Evolutionary conservation across 2,329 filamentous ascomycete species (phyloP).

Genomic region (Cordyceps fumosorosea): DNA sequence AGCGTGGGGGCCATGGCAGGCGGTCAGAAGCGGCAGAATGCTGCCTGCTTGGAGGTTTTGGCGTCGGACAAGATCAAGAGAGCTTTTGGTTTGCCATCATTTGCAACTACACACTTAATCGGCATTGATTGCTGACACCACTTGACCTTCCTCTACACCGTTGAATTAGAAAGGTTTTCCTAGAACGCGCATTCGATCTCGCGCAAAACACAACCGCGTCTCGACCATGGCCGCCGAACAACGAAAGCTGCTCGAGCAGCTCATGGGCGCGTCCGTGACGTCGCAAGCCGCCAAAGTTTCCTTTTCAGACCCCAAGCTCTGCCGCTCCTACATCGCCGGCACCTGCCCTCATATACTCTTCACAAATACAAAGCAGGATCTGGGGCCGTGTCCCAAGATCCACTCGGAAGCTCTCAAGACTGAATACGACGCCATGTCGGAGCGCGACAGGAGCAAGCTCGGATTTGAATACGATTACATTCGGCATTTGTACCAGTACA

Average conservation of each 20-base stretch:
- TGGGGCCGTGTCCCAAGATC: conserved; percentile 80
- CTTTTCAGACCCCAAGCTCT: conserved; percentile 88
- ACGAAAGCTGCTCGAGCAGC: conserved; percentile 96
- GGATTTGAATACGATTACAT: conserved; percentile 97
- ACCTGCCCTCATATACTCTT: conserved; percentile 98
- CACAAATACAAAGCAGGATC: conserved; percentile 97
- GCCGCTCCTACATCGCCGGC: conserved; percentile 86
- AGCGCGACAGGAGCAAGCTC: conserved; percentile 66
- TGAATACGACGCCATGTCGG: conserved; percentile 73
- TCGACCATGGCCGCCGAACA: conserved; percentile 86
- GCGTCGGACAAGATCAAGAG: background rate
- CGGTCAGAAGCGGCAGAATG: conserved; percentile 16
- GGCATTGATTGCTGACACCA: background rate
- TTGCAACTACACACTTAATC: background rate
- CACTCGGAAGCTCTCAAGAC: conserved; percentile 84
- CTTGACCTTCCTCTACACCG: background rate
- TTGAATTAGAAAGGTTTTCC: background rate
- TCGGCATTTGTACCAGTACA: conserved; percentile 91
- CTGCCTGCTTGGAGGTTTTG: background rate
- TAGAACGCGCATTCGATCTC: background rate
- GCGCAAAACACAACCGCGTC: background rate
- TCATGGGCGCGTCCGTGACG: conserved; percentile 70
- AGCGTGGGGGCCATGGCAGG: conserved; percentile 11
- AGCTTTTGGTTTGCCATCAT: background rate
- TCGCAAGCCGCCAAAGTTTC: conserved; percentile 75